phyloP scores from a whole-genome alignment of 1,139 yeast genomes.

The Geotrichum australiense region DNA sequence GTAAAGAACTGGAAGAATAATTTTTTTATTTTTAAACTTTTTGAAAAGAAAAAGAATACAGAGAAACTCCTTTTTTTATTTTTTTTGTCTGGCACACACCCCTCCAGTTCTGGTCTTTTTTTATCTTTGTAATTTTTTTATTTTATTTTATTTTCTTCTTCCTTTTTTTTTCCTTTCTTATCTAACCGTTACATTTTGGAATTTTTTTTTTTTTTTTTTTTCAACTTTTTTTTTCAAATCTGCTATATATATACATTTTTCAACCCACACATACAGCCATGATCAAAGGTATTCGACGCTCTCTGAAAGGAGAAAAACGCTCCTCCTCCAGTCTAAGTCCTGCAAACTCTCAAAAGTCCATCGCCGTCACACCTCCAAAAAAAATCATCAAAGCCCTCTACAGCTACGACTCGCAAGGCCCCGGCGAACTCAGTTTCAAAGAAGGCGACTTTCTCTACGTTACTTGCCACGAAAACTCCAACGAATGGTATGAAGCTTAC shows the following conservation, averaged over 20 bases:
- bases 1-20: no score
- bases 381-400: constrained; percentile 79
- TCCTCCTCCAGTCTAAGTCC: constrained; percentile 23
- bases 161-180: no score
- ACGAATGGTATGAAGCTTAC: constrained; percentile 82
- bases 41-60: no score
- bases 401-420: constrained; percentile 71
- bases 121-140: no score
- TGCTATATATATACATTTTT: no score
- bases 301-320: constrained; percentile 33
- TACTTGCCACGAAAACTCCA: constrained; percentile 50
- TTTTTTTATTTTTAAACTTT: no score
- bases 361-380: constrained; percentile 47
- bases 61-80: no score
- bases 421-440: constrained; percentile 69
- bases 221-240: neutral
- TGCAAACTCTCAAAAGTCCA: constrained; percentile 11
- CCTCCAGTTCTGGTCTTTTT: no score
- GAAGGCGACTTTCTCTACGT: constrained; percentile 91
- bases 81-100: no score
- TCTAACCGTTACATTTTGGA: no score
- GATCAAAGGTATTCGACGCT: constrained; percentile 32
- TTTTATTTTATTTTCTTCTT: no score
- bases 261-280: neutral
- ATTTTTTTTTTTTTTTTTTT: no score